Conservation (phyloP, 305 asterid genomes). For the Petunia hybrid region DNA sequence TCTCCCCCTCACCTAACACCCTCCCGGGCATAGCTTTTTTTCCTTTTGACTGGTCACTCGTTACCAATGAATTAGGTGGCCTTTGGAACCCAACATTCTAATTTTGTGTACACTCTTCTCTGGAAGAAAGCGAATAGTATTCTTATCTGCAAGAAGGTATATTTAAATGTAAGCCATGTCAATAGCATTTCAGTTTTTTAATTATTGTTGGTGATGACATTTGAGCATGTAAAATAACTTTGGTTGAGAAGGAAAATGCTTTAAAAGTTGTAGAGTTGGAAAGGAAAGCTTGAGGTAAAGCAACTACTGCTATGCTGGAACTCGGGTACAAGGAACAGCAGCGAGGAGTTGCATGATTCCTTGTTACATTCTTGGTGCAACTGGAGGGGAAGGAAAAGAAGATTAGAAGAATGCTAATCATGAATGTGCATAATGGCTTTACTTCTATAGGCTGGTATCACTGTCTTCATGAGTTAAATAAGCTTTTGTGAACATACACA, state of each 20-base stretch:
- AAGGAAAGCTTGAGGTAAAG: background rate
- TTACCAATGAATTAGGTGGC: background rate
- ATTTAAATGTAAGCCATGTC: background rate
- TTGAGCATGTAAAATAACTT: background rate
- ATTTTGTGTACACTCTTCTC: background rate
- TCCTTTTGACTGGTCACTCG: background rate
- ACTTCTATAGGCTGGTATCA: background rate
- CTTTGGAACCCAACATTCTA: background rate
- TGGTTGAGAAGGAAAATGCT: background rate
- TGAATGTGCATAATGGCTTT: background rate
- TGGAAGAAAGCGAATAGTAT: background rate
- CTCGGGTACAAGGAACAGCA: background rate
- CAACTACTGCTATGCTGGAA: background rate
- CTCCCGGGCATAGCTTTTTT: background rate
- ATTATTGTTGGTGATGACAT: background rate
- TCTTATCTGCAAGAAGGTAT: background rate
- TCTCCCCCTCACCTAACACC: too few relatives aligned
- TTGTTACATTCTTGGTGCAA: background rate
- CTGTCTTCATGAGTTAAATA: background rate
- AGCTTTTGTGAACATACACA: background rate
- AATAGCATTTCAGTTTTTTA: background rate
- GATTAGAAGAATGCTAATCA: slow-evolving; percentile 1
- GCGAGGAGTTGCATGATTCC: background rate
- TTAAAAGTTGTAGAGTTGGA: background rate
- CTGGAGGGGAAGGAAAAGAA: background rate